Evolutionary conservation across 768 basidiomycete species (phyloP).

Genomic region (Rhizopogon rudus): DNA sequence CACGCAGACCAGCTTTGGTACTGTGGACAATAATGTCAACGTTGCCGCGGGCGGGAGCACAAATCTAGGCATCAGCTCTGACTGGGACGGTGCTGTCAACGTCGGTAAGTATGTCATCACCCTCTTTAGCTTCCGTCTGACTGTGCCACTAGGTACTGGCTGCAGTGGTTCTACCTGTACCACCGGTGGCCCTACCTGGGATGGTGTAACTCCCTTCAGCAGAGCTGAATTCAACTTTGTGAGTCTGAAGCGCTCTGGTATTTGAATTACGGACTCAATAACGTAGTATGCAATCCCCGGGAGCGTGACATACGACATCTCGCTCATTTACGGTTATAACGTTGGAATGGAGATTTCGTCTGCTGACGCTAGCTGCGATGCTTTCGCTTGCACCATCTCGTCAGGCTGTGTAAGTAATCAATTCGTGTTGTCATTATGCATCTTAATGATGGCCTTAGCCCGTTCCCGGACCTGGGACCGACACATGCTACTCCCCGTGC

Average conservation of each 20-base stretch:
- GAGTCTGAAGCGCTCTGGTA: not conserved
- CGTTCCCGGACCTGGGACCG: conserved; percentile 19
- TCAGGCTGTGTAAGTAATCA: conserved; percentile 24
- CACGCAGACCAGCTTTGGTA: conserved; percentile 25
- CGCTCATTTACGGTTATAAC: conserved; percentile 29
- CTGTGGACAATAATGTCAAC: conserved; percentile 21
- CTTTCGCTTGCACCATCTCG: conserved; percentile 24
- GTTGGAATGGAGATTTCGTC: conserved; percentile 31
- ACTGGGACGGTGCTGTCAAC: conserved; percentile 28
- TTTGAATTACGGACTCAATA: not conserved
- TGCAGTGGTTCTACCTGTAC: conserved; percentile 21
- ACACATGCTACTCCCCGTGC: conserved; percentile 24
- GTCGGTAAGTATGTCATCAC: conserved; percentile 14
- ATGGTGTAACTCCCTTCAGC: conserved; percentile 26
- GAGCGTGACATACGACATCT: conserved; percentile 27
- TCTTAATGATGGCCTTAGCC: conserved; percentile 15
- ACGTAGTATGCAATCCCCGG: conserved; percentile 19
- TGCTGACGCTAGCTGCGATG: conserved; percentile 17
- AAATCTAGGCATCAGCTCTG: conserved; percentile 25
- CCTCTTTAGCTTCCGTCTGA: conserved; percentile 6
- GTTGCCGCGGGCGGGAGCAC: conserved; percentile 16
- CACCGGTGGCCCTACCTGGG: conserved; percentile 26
- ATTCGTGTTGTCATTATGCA: not conserved
- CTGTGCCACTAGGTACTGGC: conserved; percentile 19
- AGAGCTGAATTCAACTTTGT: conserved; percentile 30